Evolutionary conservation across 192 early-diverging fungal species (phyloP).

Genomic region (Geranomyces variabilis): DNA sequence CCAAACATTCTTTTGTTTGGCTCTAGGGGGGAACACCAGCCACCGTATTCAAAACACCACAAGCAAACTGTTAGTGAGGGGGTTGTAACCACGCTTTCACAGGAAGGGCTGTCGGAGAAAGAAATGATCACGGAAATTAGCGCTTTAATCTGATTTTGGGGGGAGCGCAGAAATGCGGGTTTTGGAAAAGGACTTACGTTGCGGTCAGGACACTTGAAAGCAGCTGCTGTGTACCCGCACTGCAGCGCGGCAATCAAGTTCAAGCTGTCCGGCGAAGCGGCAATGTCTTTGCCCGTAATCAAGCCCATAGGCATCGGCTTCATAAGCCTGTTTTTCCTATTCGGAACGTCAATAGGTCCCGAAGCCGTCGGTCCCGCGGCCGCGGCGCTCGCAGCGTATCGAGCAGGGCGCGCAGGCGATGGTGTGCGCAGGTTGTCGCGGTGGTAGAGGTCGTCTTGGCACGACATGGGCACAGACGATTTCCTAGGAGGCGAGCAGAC

Average conservation of each 20-base stretch:
- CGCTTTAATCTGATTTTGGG: no score
- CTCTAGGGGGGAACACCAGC: no score
- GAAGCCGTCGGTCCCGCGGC: neutral
- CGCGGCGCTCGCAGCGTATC: slow-evolving; percentile 1
- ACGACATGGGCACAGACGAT: neutral
- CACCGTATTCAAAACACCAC: no score
- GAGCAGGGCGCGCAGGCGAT: slow-evolving; percentile 13
- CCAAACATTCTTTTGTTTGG: no score
- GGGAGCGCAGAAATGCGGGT: no score
- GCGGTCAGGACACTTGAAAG: slow-evolving; percentile 29
- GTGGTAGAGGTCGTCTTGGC: neutral
- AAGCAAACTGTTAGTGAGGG: no score
- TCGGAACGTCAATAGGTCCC: neutral
- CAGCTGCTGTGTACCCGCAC: slow-evolving; percentile 20
- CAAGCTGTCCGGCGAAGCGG: slow-evolving; percentile 31
- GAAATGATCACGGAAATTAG: no score
- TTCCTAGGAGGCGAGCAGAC: slow-evolving; percentile 2
- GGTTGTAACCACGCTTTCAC: no score
- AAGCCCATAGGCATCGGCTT: slow-evolving; percentile 8
- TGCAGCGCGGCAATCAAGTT: slow-evolving; percentile 25
- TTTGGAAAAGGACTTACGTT: slow-evolving; percentile 11
- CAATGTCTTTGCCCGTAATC: slow-evolving; percentile 21
- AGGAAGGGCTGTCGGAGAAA: no score
- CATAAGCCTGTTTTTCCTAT: slow-evolving; percentile 11
- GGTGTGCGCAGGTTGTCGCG: slow-evolving; percentile 23